Percentiles rank a stretch among this genome's conserved stretches.
Conservation (phyloP, 768 basidiomycete species). For the Termitomyces sp. region DNA sequence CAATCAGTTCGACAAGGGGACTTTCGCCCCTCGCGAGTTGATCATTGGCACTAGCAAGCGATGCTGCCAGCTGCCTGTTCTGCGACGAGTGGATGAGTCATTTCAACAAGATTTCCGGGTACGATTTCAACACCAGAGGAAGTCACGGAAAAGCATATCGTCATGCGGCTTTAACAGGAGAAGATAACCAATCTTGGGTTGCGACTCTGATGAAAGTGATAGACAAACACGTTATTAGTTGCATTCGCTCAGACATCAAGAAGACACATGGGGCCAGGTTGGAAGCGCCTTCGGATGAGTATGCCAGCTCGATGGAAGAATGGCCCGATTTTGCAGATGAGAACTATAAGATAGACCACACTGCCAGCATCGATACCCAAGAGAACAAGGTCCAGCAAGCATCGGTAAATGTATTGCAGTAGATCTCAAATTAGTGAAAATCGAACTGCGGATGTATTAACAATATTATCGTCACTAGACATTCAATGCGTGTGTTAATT, state of each 20-base stretch:
- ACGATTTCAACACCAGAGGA: not conserved
- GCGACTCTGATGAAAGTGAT: not conserved
- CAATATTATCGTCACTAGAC: no score
- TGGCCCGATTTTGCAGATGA: not conserved
- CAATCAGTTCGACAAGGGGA: not conserved
- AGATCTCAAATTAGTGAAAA: no score
- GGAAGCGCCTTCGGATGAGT: not conserved
- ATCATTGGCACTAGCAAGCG: not conserved
- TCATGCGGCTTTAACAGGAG: not conserved
- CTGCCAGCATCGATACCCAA: not conserved
- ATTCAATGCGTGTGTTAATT: no score
- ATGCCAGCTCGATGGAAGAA: not conserved
- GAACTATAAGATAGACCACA: not conserved
- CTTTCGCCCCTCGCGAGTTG: not conserved
- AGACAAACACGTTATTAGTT: not conserved
- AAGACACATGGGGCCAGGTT: not conserved
- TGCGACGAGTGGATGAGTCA: not conserved
- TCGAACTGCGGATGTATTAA: no score
- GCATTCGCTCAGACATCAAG: not conserved
- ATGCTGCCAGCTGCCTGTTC: not conserved
- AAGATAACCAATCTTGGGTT: not conserved
- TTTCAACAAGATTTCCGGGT: not conserved
- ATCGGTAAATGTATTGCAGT: not conserved
- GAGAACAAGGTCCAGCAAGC: not conserved
- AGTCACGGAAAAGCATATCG: not conserved